These are phyloP conservation scores for Spathaspora boniae DNA, from an alignment of 805 yeast genomes.

Conservation along the genomic window DNA sequence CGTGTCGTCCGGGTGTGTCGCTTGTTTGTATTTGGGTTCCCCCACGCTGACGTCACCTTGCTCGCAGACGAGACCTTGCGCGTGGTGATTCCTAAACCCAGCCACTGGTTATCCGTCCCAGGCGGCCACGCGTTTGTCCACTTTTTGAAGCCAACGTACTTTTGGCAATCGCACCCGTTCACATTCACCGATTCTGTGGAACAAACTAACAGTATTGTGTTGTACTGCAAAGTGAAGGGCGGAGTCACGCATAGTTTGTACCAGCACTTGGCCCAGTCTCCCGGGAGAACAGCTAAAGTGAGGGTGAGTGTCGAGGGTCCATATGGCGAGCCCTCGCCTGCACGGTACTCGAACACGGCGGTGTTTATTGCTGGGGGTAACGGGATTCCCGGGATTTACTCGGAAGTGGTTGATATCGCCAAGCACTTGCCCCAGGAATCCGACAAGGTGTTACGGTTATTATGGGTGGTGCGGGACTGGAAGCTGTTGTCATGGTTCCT, in stretches of 20 bases:
- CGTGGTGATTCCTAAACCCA: slow-evolving; percentile 34
- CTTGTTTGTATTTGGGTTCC: slow-evolving; percentile 31
- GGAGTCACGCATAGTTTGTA: slow-evolving; percentile 34
- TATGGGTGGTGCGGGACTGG: slow-evolving; percentile 62
- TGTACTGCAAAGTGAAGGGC: slow-evolving; percentile 34
- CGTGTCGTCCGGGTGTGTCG: slow-evolving; percentile 27
- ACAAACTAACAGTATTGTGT: slow-evolving; percentile 18
- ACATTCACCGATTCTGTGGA: slow-evolving; percentile 29
- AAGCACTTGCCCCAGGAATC: slow-evolving; percentile 15
- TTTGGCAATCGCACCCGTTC: slow-evolving; percentile 45
- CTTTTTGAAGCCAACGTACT: slow-evolving; percentile 29
- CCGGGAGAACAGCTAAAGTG: slow-evolving; percentile 24
- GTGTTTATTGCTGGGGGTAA: slow-evolving; percentile 71
- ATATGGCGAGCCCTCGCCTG: slow-evolving; percentile 54
- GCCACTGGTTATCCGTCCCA: slow-evolving; percentile 33
- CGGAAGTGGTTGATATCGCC: slow-evolving; percentile 34
- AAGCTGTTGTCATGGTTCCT: slow-evolving; percentile 47
- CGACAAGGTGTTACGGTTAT: slow-evolving; percentile 34
- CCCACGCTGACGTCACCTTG: slow-evolving; percentile 26
- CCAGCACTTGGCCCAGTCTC: slow-evolving; percentile 21
- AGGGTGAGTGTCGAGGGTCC: slow-evolving; percentile 60
- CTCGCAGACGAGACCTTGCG: slow-evolving; percentile 36
- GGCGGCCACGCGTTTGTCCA: slow-evolving; percentile 42
- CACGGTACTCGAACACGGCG: slow-evolving; percentile 49
- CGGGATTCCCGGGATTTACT: slow-evolving; percentile 60